These are phyloP conservation scores for Calonectria pseudoreteaudii DNA, from an alignment of 2,329 filamentous ascomycete species.

Conservation along the genomic window DNA sequence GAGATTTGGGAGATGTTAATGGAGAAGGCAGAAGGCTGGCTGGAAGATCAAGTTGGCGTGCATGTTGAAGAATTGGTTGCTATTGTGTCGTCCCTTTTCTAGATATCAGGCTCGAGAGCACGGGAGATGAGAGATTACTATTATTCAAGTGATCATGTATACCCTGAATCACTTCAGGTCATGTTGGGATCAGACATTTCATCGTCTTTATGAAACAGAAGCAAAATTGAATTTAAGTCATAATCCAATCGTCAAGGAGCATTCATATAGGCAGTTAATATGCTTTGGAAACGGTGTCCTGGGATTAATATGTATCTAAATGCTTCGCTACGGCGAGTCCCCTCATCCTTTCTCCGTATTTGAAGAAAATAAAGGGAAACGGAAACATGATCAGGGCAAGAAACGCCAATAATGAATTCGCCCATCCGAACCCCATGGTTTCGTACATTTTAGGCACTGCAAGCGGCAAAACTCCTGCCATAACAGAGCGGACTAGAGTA, in stretches of 20 bases:
- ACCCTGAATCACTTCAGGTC: no score
- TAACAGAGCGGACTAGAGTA: background rate
- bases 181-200: background rate
- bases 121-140: background rate
- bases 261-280: no score
- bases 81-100: background rate
- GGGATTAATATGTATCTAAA: no score
- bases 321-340: background rate
- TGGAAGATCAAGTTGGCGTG: slow-evolving; percentile 43
- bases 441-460: background rate
- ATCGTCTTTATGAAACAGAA: background rate
- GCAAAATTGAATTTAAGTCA: background rate
- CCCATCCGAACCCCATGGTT: background rate
- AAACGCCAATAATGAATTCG: background rate
- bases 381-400: background rate
- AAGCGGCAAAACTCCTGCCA: background rate
- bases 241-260: background rate
- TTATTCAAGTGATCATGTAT: background rate
- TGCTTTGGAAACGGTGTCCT: no score
- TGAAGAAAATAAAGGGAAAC: background rate
- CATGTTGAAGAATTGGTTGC: background rate
- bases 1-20: slow-evolving; percentile 74
- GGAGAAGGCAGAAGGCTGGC: slow-evolving; percentile 67
- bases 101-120: background rate
- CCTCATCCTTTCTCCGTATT: background rate